Conservation (phyloP, 768 basidiomycete genomes). For the Mycena sanguinolenta region DNA sequence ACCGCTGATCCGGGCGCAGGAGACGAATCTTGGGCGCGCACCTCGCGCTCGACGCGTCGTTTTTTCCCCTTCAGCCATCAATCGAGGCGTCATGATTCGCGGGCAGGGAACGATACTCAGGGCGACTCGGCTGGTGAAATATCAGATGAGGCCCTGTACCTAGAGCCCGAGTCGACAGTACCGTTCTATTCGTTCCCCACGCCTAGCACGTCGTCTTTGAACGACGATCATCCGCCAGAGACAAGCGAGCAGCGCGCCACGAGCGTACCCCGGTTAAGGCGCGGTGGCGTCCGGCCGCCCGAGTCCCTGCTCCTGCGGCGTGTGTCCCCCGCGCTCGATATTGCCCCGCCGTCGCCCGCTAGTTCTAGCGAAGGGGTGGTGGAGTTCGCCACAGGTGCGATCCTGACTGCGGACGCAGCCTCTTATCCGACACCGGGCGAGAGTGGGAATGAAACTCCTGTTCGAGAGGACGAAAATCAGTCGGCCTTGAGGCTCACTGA, state of each 20-base stretch:
- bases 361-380: conserved; percentile 13
- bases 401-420: conserved; percentile 43
- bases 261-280: conserved; percentile 66
- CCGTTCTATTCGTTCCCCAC: conserved; percentile 47
- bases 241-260: conserved; percentile 51
- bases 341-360: conserved; percentile 22
- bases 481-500: background rate
- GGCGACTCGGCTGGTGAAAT: background rate
- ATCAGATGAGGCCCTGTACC: conserved; percentile 34
- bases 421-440: conserved; percentile 64
- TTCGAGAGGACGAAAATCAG: background rate
- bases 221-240: conserved; percentile 43
- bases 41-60: conserved; percentile 55
- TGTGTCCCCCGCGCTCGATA: conserved; percentile 50
- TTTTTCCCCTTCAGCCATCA: conserved; percentile 68
- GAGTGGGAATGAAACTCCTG: conserved; percentile 12
- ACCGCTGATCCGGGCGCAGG: conserved; percentile 7
- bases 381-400: background rate
- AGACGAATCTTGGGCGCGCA: conserved; percentile 17
- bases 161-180: conserved; percentile 40
- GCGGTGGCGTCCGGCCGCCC: conserved; percentile 76
- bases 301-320: conserved; percentile 69
- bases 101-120: conserved; percentile 40
- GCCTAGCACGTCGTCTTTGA: conserved; percentile 28
- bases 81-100: conserved; percentile 55